A percentile compares a stretch with the other conserved stretches of the same genome.
These are phyloP conservation scores for Alternaria burnsii DNA, from an alignment of 2,329 filamentous ascomycete species.

Conservation along the genomic window DNA sequence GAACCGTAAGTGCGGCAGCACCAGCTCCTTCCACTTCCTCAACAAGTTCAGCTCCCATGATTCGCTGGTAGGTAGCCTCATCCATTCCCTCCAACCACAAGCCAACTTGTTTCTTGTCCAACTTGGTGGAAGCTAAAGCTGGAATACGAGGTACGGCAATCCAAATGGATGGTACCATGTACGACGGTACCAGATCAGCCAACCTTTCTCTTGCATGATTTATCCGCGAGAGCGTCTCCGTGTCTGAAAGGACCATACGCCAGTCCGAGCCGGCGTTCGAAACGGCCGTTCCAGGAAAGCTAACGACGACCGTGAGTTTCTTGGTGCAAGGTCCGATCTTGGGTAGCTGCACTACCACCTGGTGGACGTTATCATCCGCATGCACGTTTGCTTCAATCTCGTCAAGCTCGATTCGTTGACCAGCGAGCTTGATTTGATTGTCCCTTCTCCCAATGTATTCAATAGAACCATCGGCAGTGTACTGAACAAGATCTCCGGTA, in stretches of 20 bases:
- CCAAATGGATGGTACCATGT: slow-evolving; percentile 48
- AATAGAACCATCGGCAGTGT: slow-evolving; percentile 39
- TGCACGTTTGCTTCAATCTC: slow-evolving; percentile 46
- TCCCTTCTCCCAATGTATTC: slow-evolving; percentile 44
- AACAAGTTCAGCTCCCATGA: slow-evolving; percentile 49
- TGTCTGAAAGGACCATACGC: slow-evolving; percentile 43
- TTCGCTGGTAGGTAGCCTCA: slow-evolving; percentile 51
- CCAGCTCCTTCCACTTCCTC: slow-evolving; percentile 25
- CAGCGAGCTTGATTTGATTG: slow-evolving; percentile 48
- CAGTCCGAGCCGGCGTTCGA: slow-evolving; percentile 33
- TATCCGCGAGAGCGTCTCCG: slow-evolving; percentile 40
- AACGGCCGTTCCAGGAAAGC: slow-evolving; percentile 38
- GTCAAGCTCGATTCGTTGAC: slow-evolving; percentile 47
- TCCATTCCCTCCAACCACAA: slow-evolving; percentile 57
- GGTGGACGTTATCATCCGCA: slow-evolving; percentile 40
- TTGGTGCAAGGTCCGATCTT: slow-evolving; percentile 53
- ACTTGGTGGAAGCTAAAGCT: slow-evolving; percentile 38
- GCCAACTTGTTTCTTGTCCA: slow-evolving; percentile 46
- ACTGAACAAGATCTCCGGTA: slow-evolving; percentile 46
- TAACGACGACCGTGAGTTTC: slow-evolving; percentile 57
- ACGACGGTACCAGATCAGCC: slow-evolving; percentile 37
- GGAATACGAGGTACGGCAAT: slow-evolving; percentile 49
- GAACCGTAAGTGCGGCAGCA: slow-evolving; percentile 21
- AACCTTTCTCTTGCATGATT: slow-evolving; percentile 41
- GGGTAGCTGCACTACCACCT: slow-evolving; percentile 56